phyloP scores from a whole-genome alignment of 306 rosid genomes.

The Sicyos edulis region DNA sequence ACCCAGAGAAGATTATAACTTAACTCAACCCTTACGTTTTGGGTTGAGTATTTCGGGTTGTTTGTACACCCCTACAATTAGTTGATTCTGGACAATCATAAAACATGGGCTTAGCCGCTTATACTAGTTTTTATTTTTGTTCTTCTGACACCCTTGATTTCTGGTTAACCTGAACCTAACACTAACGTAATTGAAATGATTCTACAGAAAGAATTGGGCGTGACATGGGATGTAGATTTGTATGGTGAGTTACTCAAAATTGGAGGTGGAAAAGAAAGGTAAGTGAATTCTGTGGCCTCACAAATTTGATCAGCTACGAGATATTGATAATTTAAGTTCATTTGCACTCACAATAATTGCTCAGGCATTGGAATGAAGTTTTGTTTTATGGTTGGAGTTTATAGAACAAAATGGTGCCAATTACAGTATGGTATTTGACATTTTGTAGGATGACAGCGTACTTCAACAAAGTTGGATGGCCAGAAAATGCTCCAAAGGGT shows the following conservation, averaged over 20 bases:
- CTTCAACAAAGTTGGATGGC: conserved; percentile 92
- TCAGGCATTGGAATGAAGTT: background rate
- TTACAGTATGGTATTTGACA: background rate
- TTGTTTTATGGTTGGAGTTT: background rate
- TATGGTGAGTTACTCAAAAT: conserved; percentile 93
- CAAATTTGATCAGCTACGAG: background rate
- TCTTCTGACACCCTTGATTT: background rate
- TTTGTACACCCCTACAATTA: background rate
- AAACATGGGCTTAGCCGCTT: background rate
- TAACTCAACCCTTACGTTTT: too few species aligned
- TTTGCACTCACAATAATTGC: background rate
- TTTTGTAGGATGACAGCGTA: conserved; percentile 80
- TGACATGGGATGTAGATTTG: conserved; percentile 90
- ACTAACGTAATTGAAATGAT: conserved; percentile 16
- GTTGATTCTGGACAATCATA: background rate
- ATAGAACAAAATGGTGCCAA: background rate
- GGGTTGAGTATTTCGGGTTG: too few species aligned
- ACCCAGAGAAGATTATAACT: too few species aligned
- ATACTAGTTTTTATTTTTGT: conserved; percentile 3
- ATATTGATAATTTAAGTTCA: conserved; percentile 2
- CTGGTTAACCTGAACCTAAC: background rate
- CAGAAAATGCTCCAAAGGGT: conserved; percentile 62
- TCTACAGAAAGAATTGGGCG: conserved; percentile 71
- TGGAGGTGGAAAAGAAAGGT: conserved; percentile 99
- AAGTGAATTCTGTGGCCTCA: background rate